Evolutionary conservation across 2,329 filamentous ascomycete species (phyloP), one percentile per base, ranked within the genome.

Genomic region (Cladophialophora carrionii): DNA sequence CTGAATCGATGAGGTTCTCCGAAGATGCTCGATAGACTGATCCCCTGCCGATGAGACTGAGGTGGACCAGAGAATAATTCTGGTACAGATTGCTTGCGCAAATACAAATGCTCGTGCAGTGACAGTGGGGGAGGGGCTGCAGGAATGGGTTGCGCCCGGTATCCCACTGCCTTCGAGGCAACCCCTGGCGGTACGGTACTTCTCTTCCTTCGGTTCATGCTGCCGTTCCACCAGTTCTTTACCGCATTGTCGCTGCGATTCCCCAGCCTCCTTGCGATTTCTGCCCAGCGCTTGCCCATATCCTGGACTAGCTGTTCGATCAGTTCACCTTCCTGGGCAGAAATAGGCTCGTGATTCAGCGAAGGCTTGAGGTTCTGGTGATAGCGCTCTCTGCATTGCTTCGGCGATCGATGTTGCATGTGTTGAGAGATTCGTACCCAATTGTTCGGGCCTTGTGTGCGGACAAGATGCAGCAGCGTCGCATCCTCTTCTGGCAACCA

Each of bases 141-240:
- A 26, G 68, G 54, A 22, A 71, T 66, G 12, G 70, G 69, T 53
- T 68, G 66, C 17, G 62, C 57, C 17, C 70, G 66, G 57, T 68
- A 68, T 53, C 69, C 70, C 29, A 70, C 60, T 17, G 48, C 24
- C 53, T 64, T 70, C 4, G 63, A 46, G 31, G 34, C 54, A 26
- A 53, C 31, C 31, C 53, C 48, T 3, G 61, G 61, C 12, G 67
- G 68, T 14, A 62, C 54, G 24, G 62, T 60, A 56, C 46, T 68
- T 62, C 71, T 70, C 62, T 68, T 71, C 46, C 70, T 62, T 46
- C 92, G 87, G 80, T 96, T 96, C 84, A 93, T 90, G 75, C 89
- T 91, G 57, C 93, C 92, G 75, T 96, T 96, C 91, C 91, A 96
- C 92, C 92, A 97, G 78, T 97, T 97, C 85, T 97, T 97, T 69